Evolutionary conservation across 2,329 filamentous ascomycete species (phyloP), one percentile per base, ranked within the genome.

Genomic region (Colletotrichum australisinense): DNA sequence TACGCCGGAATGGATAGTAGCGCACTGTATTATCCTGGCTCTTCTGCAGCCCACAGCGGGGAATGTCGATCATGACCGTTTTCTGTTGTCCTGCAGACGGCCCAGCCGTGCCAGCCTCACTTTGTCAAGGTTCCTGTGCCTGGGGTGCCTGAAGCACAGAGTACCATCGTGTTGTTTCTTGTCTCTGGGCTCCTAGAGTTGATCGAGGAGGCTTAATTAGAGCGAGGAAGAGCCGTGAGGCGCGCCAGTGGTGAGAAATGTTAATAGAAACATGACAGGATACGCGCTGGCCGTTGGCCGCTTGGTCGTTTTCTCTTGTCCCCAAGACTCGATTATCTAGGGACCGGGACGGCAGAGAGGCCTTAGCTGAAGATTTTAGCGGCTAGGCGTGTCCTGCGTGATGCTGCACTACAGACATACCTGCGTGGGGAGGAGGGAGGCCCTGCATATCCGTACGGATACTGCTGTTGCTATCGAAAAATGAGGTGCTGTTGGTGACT

Each of bases 141-240:
- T 73, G 56, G 60, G 67, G 55, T 73, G 56, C 56, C 67, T 62
- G 56, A 58, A 62, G 60, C 60, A 32, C 56, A 70, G 59, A 73
- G 70, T 73, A 42, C 66, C 55, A 52, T 63, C 46, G 60, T 49
- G 42, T 46, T 62, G 22, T 12, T 60, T 70, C 55, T 62, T 70
- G 55, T 70, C 46, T 57, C 67, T 70, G 60, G 5, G 38, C 38
- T 42, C 38, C 38, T 42, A 42, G 56, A 64, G 56, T 55, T 24
- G 6, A 56, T 62, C 55, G 35, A 22, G 49, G 30, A 35, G 62
- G 75, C 65, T 72, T 77, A 77, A 80, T 80, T 79, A 78, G 75
- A 78, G 75, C 77, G 79, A 81, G 68, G 73, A 81, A 80, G 78
- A 79, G 78, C 80, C 80, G 77, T 77, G 78, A 78, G 76, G 75